A percentile compares a stretch with the other conserved stretches of the same genome.
These are phyloP conservation scores for Suillus spraguei DNA, from an alignment of 768 basidiomycete genomes.

Conservation along the genomic window DNA sequence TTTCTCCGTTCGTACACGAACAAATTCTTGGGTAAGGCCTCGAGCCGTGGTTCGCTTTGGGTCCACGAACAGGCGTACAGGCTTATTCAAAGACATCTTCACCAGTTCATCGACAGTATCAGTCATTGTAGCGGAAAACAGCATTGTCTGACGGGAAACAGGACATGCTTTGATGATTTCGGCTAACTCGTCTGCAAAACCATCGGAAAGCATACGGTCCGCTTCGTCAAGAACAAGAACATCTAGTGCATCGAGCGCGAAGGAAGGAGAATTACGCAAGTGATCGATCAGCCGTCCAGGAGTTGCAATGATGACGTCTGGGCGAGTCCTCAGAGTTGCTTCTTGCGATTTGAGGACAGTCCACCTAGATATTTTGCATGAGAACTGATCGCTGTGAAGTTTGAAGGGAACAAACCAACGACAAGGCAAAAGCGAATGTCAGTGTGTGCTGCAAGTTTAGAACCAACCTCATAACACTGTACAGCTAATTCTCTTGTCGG, in stretches of 20 bases:
- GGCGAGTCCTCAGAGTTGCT: slow-evolving; percentile 76
- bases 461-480: slow-evolving; percentile 93
- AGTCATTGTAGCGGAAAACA: slow-evolving; percentile 99
- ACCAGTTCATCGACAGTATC: slow-evolving; percentile 95
- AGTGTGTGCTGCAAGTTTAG: slow-evolving; percentile 80
- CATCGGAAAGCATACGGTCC: slow-evolving; percentile 94
- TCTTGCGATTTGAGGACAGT: slow-evolving; percentile 94
- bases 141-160: slow-evolving; percentile 89
- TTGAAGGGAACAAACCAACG: slow-evolving; percentile 59
- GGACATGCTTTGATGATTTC: slow-evolving; percentile 95
- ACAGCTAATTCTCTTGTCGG: slow-evolving; percentile 96
- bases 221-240: slow-evolving; percentile 96
- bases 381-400: slow-evolving; percentile 12
- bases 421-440: slow-evolving; percentile 91
- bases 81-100: slow-evolving; percentile 89
- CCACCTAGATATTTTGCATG: slow-evolving; percentile 61
- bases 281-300: slow-evolving; percentile 98
- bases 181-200: slow-evolving; percentile 90
- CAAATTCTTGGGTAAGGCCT: slow-evolving; percentile 91
- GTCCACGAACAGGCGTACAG: slow-evolving; percentile 94
- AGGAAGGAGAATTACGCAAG: slow-evolving; percentile 91
- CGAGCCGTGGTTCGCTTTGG: slow-evolving; percentile 87
- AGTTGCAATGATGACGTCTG: slow-evolving; percentile 95
- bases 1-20: slow-evolving; percentile 82
- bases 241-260: slow-evolving; percentile 90